These are phyloP conservation scores for Nannizziopsis arthrosporioides DNA, from an alignment of 2,329 filamentous ascomycete species.

Conservation along the genomic window DNA sequence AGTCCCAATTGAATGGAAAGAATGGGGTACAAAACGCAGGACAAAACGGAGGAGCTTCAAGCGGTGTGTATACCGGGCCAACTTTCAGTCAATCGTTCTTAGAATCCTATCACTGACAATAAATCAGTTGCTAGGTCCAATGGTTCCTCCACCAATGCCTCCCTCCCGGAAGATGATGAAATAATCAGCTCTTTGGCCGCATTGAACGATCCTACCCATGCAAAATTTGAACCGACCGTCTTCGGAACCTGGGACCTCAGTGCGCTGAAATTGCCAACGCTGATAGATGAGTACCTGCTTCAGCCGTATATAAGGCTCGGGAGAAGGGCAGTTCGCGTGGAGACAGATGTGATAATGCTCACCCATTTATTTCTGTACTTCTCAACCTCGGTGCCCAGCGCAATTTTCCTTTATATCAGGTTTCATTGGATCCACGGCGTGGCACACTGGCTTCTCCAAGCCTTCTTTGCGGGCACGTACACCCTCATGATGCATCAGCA, in stretches of 20 bases:
- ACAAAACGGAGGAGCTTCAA: background rate
- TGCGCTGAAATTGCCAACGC: constrained; percentile 30
- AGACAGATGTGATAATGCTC: constrained; percentile 66
- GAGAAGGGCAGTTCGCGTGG: constrained; percentile 47
- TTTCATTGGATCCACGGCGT: constrained; percentile 59
- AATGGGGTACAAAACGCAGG: background rate
- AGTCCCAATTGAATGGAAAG: background rate
- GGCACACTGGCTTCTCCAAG: constrained; percentile 53
- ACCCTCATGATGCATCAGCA: constrained; percentile 78
- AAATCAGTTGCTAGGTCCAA: background rate
- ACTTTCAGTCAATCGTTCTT: too few relatives aligned
- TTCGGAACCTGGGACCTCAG: constrained; percentile 43
- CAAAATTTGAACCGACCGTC: constrained; percentile 45
- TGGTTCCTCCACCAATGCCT: background rate
- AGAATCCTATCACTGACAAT: too few relatives aligned
- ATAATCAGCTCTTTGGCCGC: constrained; percentile 37
- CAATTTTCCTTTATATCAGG: constrained; percentile 50
- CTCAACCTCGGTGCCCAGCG: constrained; percentile 57
- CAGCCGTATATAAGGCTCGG: constrained; percentile 50
- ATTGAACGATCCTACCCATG: constrained; percentile 39
- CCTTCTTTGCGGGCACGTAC: constrained; percentile 60
- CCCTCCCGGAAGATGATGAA: constrained; percentile 15
- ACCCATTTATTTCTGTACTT: constrained; percentile 65
- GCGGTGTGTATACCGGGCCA: background rate
- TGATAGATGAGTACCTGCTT: constrained; percentile 42